Evolutionary conservation across 768 basidiomycete genomes (phyloP).

Genomic region (Lactarius quietus): DNA sequence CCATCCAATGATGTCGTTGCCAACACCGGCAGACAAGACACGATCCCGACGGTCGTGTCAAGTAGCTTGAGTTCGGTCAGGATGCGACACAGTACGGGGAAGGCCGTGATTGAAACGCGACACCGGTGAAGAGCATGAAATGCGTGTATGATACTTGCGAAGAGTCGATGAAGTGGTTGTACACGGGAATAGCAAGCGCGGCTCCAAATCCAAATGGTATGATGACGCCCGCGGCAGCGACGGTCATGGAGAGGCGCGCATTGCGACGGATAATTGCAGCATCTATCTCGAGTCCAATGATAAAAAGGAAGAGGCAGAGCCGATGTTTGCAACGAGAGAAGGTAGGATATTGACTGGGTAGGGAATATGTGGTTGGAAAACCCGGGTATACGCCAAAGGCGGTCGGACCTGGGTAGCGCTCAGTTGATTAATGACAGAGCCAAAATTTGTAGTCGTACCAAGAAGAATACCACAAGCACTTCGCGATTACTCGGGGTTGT

Average conservation of each 20-base stretch:
- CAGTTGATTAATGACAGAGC: background rate
- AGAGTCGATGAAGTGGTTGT: slow-evolving; percentile 66
- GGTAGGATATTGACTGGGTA: slow-evolving; percentile 59
- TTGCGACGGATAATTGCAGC: slow-evolving; percentile 71
- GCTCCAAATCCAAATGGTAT: slow-evolving; percentile 88
- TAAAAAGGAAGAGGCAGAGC: slow-evolving; percentile 82
- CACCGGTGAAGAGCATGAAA: slow-evolving; percentile 93
- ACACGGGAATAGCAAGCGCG: slow-evolving; percentile 64
- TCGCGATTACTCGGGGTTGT: slow-evolving; percentile 88
- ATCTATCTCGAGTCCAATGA: slow-evolving; percentile 93
- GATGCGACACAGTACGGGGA: slow-evolving; percentile 83
- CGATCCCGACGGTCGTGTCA: slow-evolving; percentile 87
- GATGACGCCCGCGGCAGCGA: slow-evolving; percentile 80
- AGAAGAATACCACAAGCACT: slow-evolving; percentile 86
- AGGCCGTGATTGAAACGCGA: slow-evolving; percentile 88
- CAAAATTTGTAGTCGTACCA: slow-evolving; percentile 38
- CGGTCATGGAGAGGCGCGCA: slow-evolving; percentile 58
- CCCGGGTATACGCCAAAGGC: slow-evolving; percentile 75
- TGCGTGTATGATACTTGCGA: slow-evolving; percentile 66
- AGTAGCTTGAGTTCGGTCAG: slow-evolving; percentile 88
- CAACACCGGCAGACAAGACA: slow-evolving; percentile 90
- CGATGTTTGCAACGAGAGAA: slow-evolving; percentile 89
- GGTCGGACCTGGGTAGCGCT: slow-evolving; percentile 39
- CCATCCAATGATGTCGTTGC: slow-evolving; percentile 78
- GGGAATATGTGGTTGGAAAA: slow-evolving; percentile 90